phyloP scores from a whole-genome alignment of 164 flowering plant genomes.

The Chimonanthus praecox region DNA sequence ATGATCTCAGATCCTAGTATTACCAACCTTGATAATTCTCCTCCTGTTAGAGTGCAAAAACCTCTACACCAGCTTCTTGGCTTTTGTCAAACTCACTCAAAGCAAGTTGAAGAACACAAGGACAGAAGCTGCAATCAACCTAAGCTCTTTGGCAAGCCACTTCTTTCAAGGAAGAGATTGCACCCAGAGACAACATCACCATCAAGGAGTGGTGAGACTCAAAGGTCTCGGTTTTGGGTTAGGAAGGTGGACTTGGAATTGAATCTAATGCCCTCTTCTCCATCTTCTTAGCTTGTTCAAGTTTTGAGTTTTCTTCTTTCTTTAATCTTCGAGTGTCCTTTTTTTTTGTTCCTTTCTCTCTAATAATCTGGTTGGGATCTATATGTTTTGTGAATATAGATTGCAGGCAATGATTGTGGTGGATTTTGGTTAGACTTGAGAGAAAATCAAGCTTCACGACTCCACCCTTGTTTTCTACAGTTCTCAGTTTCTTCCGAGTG shows the following conservation, averaged over 20 bases:
- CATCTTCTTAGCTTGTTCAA: conserved; percentile 15
- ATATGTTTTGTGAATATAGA: background rate
- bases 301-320: background rate
- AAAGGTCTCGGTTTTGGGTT: conserved; percentile 47
- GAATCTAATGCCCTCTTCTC: conserved; percentile 78
- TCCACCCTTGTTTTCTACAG: background rate
- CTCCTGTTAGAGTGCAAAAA: background rate
- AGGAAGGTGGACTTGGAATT: conserved; percentile 67
- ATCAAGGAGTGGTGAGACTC: conserved; percentile 23
- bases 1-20: conserved; percentile 19
- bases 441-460: background rate
- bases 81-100: background rate
- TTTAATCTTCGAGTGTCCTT: background rate
- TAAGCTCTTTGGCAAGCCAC: conserved; percentile 74
- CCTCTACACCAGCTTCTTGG: background rate
- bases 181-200: conserved; percentile 45
- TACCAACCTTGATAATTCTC: background rate
- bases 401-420: background rate
- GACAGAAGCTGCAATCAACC: conserved; percentile 17
- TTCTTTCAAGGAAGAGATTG: conserved; percentile 69
- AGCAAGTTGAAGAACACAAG: conserved; percentile 23
- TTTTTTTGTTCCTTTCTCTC: background rate
- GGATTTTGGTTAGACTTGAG: background rate
- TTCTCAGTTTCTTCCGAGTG: background rate
- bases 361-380: background rate